These are phyloP conservation scores for Phytopythium mirpurense DNA, from an alignment of 352 stramenopile genomes.

Conservation along the genomic window DNA sequence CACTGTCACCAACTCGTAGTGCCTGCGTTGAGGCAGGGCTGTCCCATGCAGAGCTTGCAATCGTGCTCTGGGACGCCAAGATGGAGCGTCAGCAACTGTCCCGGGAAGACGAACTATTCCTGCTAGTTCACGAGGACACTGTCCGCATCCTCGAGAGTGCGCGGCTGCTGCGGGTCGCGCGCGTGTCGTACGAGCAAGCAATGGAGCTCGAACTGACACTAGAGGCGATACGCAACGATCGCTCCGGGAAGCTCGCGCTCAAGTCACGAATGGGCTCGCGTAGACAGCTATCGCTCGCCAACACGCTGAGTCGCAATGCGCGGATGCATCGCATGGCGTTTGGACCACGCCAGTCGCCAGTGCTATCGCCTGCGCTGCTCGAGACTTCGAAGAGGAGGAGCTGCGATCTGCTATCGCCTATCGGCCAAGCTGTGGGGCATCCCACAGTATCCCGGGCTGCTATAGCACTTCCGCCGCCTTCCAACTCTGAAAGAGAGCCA, in stretches of 20 bases:
- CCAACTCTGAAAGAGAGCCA: no score
- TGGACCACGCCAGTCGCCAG: not conserved
- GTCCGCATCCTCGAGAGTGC: slow-evolving; percentile 34
- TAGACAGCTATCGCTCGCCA: not conserved
- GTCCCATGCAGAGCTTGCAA: slow-evolving; percentile 8
- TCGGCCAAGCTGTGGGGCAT: not conserved
- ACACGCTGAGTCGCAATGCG: slow-evolving; percentile 12
- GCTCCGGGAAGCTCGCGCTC: not conserved
- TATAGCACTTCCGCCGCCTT: not conserved
- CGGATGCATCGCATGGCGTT: slow-evolving; percentile 19
- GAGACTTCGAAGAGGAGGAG: not conserved
- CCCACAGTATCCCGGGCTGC: not conserved
- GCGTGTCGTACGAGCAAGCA: slow-evolving; percentile 37
- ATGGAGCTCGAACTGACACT: slow-evolving; percentile 54
- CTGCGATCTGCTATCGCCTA: not conserved
- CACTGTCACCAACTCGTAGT: not conserved
- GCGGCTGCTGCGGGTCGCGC: slow-evolving; percentile 25
- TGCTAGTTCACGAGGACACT: slow-evolving; percentile 37
- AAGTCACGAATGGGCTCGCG: not conserved
- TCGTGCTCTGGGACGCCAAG: slow-evolving; percentile 61
- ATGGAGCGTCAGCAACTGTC: slow-evolving; percentile 27
- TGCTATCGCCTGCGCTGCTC: not conserved
- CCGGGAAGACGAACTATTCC: slow-evolving; percentile 35
- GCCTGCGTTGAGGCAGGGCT: not conserved
- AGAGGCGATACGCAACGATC: slow-evolving; percentile 15